Percentiles rank a stretch among this genome's conserved stretches.
phyloP scores from a whole-genome alignment of 164 flowering plant species.

The Stephania yunnanensis region DNA sequence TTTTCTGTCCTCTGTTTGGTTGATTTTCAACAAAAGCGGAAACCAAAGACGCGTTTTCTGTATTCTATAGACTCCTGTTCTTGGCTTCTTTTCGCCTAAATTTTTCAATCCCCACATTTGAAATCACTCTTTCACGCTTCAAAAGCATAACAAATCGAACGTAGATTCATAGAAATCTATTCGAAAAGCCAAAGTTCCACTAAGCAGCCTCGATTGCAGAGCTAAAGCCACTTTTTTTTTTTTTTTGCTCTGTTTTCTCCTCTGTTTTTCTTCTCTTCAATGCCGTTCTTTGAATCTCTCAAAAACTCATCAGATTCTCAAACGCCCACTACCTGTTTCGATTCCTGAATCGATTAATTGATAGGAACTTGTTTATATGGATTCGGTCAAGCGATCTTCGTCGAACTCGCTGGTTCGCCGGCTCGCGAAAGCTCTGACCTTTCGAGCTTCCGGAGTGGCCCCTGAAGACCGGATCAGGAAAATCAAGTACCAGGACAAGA shows the following conservation, averaged over 20 bases:
- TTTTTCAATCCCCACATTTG: not conserved
- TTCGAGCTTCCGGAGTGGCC: not conserved
- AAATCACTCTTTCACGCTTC: slow-evolving; percentile 1
- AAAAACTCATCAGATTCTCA: not conserved
- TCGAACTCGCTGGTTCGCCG: not conserved
- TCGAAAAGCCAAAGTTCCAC: slow-evolving; percentile 1
- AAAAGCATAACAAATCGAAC: not conserved
- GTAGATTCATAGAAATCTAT: not conserved
- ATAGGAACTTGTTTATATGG: not conserved
- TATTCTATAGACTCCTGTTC: not conserved
- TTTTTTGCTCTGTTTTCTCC: not conserved
- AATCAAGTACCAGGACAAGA: not conserved
- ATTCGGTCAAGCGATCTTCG: not conserved
- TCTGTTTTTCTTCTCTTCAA: not conserved
- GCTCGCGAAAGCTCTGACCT: not conserved
- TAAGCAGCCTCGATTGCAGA: slow-evolving; percentile 5
- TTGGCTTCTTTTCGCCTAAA: not conserved
- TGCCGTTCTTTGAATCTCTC: not conserved
- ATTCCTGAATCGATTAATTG: not conserved
- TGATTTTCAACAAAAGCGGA: not conserved
- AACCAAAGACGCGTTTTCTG: not conserved
- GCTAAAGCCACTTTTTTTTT: not conserved
- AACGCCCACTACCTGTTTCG: not conserved
- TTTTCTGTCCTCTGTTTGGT: not conserved
- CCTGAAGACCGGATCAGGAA: not conserved